Conservation (phyloP, 2,329 filamentous ascomycete genomes). For the Arthrobotrys iridis region DNA sequence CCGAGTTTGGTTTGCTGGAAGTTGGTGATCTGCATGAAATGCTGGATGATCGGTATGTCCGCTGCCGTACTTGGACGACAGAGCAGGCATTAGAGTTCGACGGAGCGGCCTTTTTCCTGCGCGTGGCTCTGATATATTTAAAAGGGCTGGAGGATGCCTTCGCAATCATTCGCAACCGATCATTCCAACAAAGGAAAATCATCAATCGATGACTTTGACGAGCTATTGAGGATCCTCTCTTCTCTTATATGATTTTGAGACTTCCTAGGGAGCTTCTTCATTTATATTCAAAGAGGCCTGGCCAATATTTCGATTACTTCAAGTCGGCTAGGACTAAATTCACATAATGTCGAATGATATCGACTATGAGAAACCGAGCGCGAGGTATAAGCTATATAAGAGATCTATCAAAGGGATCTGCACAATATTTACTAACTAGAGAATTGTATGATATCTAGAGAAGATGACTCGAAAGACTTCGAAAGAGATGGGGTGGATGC, state of each 20-base stretch:
- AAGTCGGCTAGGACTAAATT: background rate
- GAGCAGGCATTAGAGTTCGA: conserved; percentile 32
- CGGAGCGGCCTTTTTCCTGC: conserved; percentile 19
- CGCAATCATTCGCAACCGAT: conserved; percentile 37
- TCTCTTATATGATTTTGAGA: conserved; percentile 1
- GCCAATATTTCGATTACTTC: background rate
- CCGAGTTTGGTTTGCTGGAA: conserved; percentile 28
- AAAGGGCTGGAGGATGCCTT: conserved; percentile 35
- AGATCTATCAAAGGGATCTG: background rate
- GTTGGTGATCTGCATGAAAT: conserved; percentile 43
- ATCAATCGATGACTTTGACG: conserved; percentile 3
- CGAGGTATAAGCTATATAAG: conserved; percentile 38
- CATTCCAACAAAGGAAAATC: background rate
- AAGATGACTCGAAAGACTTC: conserved; percentile 36
- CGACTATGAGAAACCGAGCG: conserved; percentile 45
- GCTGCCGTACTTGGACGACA: conserved; percentile 43
- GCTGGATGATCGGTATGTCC: conserved; percentile 52
- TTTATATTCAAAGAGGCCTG: background rate
- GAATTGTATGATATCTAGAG: conserved; percentile 6
- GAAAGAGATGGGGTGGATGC: conserved; percentile 38
- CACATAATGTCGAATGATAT: conserved; percentile 23
- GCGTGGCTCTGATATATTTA: conserved; percentile 29
- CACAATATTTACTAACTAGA: conserved; percentile 15
- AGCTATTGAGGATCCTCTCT: background rate
- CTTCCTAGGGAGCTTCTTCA: background rate